Conservation (phyloP, 2,329 filamentous ascomycete species). For the Xylaria sp. region DNA sequence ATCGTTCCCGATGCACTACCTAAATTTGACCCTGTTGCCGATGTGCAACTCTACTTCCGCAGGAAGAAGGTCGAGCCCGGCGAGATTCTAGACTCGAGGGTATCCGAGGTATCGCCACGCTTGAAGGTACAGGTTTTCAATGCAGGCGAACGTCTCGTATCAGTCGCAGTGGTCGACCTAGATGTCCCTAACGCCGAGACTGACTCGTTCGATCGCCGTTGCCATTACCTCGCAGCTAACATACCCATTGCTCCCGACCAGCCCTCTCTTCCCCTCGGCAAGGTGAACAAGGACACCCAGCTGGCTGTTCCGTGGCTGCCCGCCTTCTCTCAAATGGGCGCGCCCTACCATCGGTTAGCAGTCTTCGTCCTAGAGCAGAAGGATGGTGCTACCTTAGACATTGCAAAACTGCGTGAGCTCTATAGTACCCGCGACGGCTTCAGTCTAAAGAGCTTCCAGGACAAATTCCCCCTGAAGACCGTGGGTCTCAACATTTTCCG, state of each 20-base stretch:
- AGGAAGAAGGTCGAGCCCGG: slow-evolving; percentile 77
- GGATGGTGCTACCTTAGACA: slow-evolving; percentile 68
- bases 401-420: slow-evolving; percentile 64
- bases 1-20: slow-evolving; percentile 90
- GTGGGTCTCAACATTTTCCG: slow-evolving; percentile 91
- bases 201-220: slow-evolving; percentile 82
- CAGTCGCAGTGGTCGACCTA: slow-evolving; percentile 85
- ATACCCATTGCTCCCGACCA: slow-evolving; percentile 64
- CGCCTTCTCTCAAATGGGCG: slow-evolving; percentile 87
- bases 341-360: slow-evolving; percentile 88
- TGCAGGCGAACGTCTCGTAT: slow-evolving; percentile 81
- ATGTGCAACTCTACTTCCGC: slow-evolving; percentile 85
- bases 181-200: slow-evolving; percentile 84
- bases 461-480: slow-evolving; percentile 74
- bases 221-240: slow-evolving; percentile 85
- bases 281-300: slow-evolving; percentile 69
- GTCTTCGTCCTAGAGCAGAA: slow-evolving; percentile 87
- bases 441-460: slow-evolving; percentile 78
- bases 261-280: slow-evolving; percentile 72
- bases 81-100: slow-evolving; percentile 77
- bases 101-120: slow-evolving; percentile 78
- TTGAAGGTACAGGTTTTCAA: slow-evolving; percentile 89
- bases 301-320: slow-evolving; percentile 85
- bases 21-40: slow-evolving; percentile 78
- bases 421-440: slow-evolving; percentile 73